A percentile compares a stretch with the other conserved stretches of the same genome.
Evolutionary conservation across 768 basidiomycete species (phyloP).

Genomic region (Candolleomyces aberdarensis): DNA sequence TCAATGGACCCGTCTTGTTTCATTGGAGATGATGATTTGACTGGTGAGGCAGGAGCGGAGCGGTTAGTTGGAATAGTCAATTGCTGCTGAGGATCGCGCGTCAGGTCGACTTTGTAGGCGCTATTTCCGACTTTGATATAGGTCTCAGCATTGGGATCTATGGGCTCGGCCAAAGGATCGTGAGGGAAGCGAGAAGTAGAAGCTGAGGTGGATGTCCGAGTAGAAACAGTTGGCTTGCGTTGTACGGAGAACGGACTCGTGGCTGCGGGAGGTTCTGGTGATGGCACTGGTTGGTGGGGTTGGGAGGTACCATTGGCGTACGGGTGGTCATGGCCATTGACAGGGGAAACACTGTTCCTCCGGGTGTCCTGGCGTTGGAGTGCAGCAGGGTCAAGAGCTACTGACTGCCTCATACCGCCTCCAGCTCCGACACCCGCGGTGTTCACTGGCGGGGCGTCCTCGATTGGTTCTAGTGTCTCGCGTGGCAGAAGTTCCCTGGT

Average conservation of each 20-base stretch:
- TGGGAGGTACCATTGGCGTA: constrained; percentile 7
- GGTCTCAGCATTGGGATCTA: constrained; percentile 62
- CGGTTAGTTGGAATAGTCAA: background rate
- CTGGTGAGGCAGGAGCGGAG: constrained; percentile 4
- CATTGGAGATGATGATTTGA: constrained; percentile 3
- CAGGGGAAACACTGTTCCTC: constrained; percentile 3
- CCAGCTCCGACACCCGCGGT: constrained; percentile 73
- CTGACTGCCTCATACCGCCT: constrained; percentile 33
- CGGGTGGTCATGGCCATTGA: constrained; percentile 7
- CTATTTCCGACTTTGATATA: constrained; percentile 70
- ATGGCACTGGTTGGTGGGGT: constrained; percentile 9
- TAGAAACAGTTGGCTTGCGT: constrained; percentile 21
- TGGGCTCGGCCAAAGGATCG: constrained; percentile 55
- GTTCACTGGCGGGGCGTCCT: constrained; percentile 50
- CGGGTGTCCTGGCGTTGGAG: constrained; percentile 23
- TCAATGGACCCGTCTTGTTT: constrained; percentile 41
- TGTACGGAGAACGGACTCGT: constrained; percentile 19
- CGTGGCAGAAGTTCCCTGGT: constrained; percentile 35
- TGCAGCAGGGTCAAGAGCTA: constrained; percentile 24
- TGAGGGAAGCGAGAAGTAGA: constrained; percentile 29
- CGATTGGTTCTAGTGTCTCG: constrained; percentile 24
- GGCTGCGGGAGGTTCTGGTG: constrained; percentile 16
- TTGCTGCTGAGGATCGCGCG: constrained; percentile 59
- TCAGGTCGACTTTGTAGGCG: constrained; percentile 64
- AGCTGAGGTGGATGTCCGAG: constrained; percentile 20